Evolutionary conservation across 2,329 filamentous ascomycete species (phyloP).

Genomic region (Hymenotorrendiella dingleyae): DNA sequence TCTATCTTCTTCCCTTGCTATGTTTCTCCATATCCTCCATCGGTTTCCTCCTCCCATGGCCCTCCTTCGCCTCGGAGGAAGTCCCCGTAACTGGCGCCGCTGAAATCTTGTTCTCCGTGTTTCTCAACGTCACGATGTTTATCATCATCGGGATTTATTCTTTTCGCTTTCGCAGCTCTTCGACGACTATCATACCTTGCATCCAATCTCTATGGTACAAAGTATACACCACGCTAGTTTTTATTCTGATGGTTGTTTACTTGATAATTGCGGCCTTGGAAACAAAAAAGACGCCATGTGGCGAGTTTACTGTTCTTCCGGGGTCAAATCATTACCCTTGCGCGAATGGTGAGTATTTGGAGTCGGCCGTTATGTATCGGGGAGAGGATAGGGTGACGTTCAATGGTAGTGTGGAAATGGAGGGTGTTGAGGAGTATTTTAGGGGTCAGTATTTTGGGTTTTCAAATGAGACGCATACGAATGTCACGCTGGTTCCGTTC

Average conservation of each 20-base stretch:
- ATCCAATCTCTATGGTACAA: constrained; percentile 6
- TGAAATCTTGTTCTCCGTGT: background rate
- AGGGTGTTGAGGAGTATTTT: background rate
- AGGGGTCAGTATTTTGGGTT: background rate
- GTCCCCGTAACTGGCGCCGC: too few relatives aligned
- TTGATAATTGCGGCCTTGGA: background rate
- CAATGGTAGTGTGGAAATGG: too few relatives aligned
- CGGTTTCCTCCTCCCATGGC: background rate
- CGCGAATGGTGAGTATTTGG: background rate
- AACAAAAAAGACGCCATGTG: constrained; percentile 1
- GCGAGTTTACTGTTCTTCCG: background rate
- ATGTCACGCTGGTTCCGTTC: too few relatives aligned
- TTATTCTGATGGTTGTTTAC: background rate
- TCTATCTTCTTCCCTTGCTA: background rate
- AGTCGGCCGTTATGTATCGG: background rate
- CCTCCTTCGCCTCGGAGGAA: too few relatives aligned
- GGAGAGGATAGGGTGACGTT: background rate
- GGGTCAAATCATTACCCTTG: background rate
- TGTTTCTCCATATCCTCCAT: background rate
- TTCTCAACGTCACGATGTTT: background rate
- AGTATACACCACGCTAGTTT: background rate
- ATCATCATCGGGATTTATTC: background rate
- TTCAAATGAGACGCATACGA: background rate
- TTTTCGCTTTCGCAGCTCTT: too few relatives aligned
- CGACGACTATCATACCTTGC: constrained; percentile 5